A percentile compares a stretch with the other conserved stretches of the same genome.
Evolutionary conservation across 345 rosid genomes (phyloP).

Genomic region (Viola odorata): DNA sequence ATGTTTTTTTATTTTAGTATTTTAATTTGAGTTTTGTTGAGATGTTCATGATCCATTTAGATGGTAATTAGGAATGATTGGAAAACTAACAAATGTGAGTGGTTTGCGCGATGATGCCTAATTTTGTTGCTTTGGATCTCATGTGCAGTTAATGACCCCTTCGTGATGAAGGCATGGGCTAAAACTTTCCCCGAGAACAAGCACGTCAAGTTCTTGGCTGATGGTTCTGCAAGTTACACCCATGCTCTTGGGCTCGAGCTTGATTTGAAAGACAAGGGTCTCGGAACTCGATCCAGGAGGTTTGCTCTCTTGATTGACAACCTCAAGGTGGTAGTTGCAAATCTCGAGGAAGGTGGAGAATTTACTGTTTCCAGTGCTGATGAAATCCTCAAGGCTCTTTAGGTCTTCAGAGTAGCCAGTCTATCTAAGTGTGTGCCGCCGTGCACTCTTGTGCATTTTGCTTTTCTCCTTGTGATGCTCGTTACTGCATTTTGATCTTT

Average conservation of each 20-base stretch:
- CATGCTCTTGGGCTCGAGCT: slow-evolving; percentile 89
- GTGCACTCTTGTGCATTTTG: neutral
- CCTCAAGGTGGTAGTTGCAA: slow-evolving; percentile 89
- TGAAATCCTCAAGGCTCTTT: slow-evolving; percentile 75
- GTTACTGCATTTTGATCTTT: neutral
- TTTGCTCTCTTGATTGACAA: slow-evolving; percentile 78
- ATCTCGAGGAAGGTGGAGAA: slow-evolving; percentile 84
- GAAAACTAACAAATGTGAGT: neutral
- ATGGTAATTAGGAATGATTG: neutral
- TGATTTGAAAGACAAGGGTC: slow-evolving; percentile 78
- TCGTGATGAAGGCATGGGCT: slow-evolving; percentile 98
- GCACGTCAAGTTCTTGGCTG: slow-evolving; percentile 83
- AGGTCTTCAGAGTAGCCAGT: neutral
- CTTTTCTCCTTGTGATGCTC: neutral
- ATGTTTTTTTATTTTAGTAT: no score
- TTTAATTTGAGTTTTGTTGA: no score
- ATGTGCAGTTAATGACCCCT: slow-evolving; percentile 82
- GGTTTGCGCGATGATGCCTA: neutral
- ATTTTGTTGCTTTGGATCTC: neutral
- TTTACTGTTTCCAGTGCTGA: slow-evolving; percentile 85
- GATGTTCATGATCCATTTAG: no score
- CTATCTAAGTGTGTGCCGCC: neutral
- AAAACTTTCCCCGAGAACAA: slow-evolving; percentile 90
- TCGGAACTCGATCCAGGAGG: slow-evolving; percentile 81
- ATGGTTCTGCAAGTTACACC: slow-evolving; percentile 83